A percentile compares a stretch with the other conserved stretches of the same genome.
Evolutionary conservation across 208 protist genomes (phyloP).

Genomic region (Wallacemonas sp.): DNA sequence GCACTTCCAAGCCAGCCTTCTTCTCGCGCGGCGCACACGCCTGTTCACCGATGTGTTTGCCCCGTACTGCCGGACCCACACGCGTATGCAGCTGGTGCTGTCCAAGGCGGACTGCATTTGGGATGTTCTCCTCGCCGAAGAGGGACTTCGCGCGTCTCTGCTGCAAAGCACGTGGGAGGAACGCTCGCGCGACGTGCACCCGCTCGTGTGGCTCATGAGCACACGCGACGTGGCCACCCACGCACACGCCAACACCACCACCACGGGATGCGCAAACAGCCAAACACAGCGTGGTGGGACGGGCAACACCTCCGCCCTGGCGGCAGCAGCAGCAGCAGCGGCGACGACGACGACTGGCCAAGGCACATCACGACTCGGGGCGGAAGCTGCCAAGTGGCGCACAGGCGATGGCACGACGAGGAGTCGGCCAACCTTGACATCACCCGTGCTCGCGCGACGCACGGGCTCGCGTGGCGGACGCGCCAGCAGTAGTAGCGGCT

Average conservation of each 20-base stretch:
- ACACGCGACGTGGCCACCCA: neutral
- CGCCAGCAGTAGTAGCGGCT: too few species aligned
- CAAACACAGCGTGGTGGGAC: too few species aligned
- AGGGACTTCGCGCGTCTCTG: slow-evolving; percentile 2
- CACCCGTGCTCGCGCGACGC: neutral
- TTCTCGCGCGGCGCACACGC: slow-evolving; percentile 4
- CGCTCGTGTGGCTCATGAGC: slow-evolving; percentile 15
- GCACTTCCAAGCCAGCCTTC: slow-evolving; percentile 7
- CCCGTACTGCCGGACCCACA: slow-evolving; percentile 11
- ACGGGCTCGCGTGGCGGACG: neutral
- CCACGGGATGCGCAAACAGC: too few species aligned
- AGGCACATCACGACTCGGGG: neutral
- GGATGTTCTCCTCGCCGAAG: slow-evolving; percentile 6
- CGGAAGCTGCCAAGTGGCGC: neutral
- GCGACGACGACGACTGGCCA: neutral
- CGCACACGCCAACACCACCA: too few species aligned
- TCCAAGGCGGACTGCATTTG: slow-evolving; percentile 12
- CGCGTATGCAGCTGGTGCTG: slow-evolving; percentile 7
- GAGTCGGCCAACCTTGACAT: neutral
- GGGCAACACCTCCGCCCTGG: too few species aligned
- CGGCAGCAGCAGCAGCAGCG: neutral
- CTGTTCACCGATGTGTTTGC: slow-evolving; percentile 15
- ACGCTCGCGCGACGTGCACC: neutral
- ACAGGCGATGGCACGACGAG: neutral
- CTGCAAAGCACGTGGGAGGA: slow-evolving; percentile 16